Percentiles rank a stretch among this genome's conserved stretches.
Conservation (phyloP, 2,329 filamentous ascomycete genomes). For the Calonectria crousiana region DNA sequence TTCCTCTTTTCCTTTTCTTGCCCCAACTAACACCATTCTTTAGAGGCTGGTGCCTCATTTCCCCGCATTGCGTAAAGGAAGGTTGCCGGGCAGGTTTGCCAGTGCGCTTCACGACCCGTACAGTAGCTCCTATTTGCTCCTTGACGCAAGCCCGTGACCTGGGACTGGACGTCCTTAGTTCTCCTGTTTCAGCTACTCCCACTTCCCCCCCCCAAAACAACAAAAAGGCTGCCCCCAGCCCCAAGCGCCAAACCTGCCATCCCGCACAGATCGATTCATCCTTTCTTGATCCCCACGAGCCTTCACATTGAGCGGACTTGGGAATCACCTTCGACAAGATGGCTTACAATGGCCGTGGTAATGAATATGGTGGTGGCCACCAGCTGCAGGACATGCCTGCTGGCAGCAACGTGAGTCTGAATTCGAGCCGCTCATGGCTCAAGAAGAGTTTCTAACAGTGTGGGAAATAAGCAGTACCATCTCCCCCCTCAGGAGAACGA, state of each 20-base stretch:
- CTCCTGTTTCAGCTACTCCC: slow-evolving; percentile 45
- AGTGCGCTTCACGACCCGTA: slow-evolving; percentile 19
- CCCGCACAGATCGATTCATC: slow-evolving; percentile 31
- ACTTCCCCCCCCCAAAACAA: slow-evolving; percentile 34
- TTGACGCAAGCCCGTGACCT: slow-evolving; percentile 43
- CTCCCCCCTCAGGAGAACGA: slow-evolving; percentile 69
- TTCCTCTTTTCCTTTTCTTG: slow-evolving; percentile 35
- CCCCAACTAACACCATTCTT: slow-evolving; percentile 45
- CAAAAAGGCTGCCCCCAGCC: slow-evolving; percentile 34
- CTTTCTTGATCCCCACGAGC: slow-evolving; percentile 29
- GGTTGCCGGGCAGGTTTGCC: slow-evolving; percentile 17
- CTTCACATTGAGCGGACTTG: slow-evolving; percentile 35
- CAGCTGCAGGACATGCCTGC: slow-evolving; percentile 75
- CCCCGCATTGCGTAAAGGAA: slow-evolving; percentile 37
- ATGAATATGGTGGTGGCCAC: slow-evolving; percentile 69
- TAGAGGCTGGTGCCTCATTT: slow-evolving; percentile 50
- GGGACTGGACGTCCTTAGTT: slow-evolving; percentile 37
- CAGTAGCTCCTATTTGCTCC: slow-evolving; percentile 29
- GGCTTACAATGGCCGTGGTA: slow-evolving; percentile 74
- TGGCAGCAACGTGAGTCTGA: slow-evolving; percentile 68
- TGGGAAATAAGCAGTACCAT: slow-evolving; percentile 63
- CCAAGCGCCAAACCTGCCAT: slow-evolving; percentile 29
- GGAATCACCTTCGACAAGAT: slow-evolving; percentile 48
- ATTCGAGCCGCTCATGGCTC: background rate
- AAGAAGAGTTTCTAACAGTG: slow-evolving; percentile 20